phyloP scores from a whole-genome alignment of 2,329 filamentous ascomycete species.

The Albifimbria verrucaria region DNA sequence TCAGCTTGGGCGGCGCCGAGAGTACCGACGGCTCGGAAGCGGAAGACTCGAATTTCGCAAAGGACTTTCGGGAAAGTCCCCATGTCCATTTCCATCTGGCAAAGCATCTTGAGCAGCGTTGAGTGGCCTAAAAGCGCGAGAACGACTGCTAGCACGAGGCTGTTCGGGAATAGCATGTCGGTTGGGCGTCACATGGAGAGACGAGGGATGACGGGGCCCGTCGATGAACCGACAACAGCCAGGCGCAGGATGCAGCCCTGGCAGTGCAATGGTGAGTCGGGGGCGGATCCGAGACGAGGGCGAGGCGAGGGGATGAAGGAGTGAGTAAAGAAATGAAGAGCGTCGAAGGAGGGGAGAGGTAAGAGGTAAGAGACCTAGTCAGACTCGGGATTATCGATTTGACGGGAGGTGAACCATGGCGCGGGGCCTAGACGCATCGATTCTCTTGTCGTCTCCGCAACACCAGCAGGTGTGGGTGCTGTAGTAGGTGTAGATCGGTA shows the following conservation, averaged over 20 bases:
- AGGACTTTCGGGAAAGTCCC: not conserved
- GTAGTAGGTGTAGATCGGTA: not conserved
- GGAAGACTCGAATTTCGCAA: not conserved
- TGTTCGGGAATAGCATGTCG: constrained; percentile 30
- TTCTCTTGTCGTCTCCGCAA: not conserved
- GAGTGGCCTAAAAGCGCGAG: constrained; percentile 21
- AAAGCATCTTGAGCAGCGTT: constrained; percentile 18
- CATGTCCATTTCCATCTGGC: not conserved
- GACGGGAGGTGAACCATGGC: not conserved
- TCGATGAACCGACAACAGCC: not conserved
- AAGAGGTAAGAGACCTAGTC: not conserved
- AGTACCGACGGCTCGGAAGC: constrained; percentile 10
- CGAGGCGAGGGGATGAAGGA: not conserved
- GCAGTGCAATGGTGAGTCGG: not conserved
- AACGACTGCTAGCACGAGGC: constrained; percentile 24
- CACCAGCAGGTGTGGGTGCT: not conserved
- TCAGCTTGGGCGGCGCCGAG: constrained; percentile 14
- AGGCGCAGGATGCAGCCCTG: not conserved
- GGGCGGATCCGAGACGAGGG: not conserved
- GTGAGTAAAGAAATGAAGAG: not conserved
- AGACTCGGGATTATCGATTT: not conserved
- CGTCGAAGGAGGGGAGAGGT: not conserved
- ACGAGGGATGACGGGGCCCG: constrained; percentile 8
- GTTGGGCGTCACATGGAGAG: constrained; percentile 20
- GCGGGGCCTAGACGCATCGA: not conserved